Base-by-base conservation (phyloP, 768 basidiomycete genomes). In the Trametes meyenii region DNA sequence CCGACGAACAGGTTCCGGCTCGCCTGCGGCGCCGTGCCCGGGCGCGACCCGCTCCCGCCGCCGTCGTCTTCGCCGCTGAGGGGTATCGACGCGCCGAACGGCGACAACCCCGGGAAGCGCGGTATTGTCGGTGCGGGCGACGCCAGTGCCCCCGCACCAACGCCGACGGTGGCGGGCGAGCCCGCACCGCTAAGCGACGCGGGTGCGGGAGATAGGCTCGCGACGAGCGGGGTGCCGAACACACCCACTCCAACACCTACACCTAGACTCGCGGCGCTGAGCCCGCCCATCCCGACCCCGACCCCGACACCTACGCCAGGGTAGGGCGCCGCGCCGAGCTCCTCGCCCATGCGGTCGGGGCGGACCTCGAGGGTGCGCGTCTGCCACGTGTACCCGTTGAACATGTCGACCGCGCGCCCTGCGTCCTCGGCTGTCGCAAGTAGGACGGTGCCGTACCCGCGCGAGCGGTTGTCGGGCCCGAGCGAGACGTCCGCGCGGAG, bases 301-400 rank as follows among this genome's bases (percentile, higher is more conserved):
- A 58, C 61, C 6, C 19, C 33, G 53, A 21, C 66, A 63, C 33
- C 39, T 12, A 19, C 63, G 19, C 23, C 16, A 56, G 35, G 65
- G 57, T 44, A 61, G 40, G 42, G 19, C 45, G 45, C 7, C 21
- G 23, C 23, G 45, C 72, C 72, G n/a, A 74, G 58, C 39, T 77
- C 76, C 23, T 68, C 59, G 64, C 77, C 65, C 75, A 95, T 79
- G 45, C 94, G 84, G 75, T 98, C 96, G 7, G 89, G 90, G 23
- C 96, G 83, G 24, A 98, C 96, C 75, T 98, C 96, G 23, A 98
- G 85, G 19, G 90, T 83, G 10, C 96, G 81, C 8, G 92, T 93
- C 76, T 97, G 96, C 95, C 96, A 98, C n/a, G 87, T 88, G 73
- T 92, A 97, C 16, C 96, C 96, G 70, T 98, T 65, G 76, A 96